Conservation (phyloP, 2,329 filamentous ascomycete species). For the Aspergillus unguis region DNA sequence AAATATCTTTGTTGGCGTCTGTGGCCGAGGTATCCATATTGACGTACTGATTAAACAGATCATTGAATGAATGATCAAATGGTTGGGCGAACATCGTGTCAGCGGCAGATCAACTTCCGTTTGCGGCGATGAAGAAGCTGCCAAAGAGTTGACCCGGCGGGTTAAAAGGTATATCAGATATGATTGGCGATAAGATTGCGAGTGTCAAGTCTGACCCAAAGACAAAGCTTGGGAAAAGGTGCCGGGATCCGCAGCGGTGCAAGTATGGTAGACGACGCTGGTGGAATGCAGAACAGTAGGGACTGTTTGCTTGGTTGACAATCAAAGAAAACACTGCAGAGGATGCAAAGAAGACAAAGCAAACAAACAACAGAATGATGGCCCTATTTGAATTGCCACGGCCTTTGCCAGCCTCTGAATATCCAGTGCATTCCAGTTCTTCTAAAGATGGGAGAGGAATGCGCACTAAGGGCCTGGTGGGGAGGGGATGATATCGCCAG, state of each 20-base stretch:
- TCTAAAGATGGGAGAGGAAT: conserved; percentile 37
- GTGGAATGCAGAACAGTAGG: conserved; percentile 24
- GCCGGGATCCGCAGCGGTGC: conserved; percentile 18
- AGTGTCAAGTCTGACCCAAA: conserved; percentile 20
- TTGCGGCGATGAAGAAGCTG: conserved; percentile 30
- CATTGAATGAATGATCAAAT: conserved; percentile 54
- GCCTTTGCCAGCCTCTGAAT: conserved; percentile 35
- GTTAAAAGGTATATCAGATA: conserved; percentile 16
- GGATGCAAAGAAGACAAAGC: conserved; percentile 43
- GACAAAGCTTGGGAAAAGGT: conserved; percentile 19
- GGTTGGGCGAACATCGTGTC: conserved; percentile 47
- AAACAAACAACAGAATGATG: conserved; percentile 42
- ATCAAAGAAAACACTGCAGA: conserved; percentile 40
- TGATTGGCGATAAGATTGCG: conserved; percentile 30
- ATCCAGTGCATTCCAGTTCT: conserved; percentile 34
- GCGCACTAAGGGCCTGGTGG: conserved; percentile 23
- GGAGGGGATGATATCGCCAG: conserved; percentile 19
- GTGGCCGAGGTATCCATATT: conserved; percentile 54
- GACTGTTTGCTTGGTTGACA: conserved; percentile 37
- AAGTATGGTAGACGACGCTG: conserved; percentile 8
- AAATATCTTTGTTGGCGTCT: conserved; percentile 48
- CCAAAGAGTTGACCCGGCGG: conserved; percentile 21
- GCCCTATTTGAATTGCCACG: conserved; percentile 38
- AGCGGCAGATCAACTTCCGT: conserved; percentile 48
- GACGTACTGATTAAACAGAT: conserved; percentile 63